A percentile compares a stretch with the other conserved stretches of the same genome.
Evolutionary conservation across 2,329 filamentous ascomycete species (phyloP).

Genomic region (Arthrobotrys megalospora): DNA sequence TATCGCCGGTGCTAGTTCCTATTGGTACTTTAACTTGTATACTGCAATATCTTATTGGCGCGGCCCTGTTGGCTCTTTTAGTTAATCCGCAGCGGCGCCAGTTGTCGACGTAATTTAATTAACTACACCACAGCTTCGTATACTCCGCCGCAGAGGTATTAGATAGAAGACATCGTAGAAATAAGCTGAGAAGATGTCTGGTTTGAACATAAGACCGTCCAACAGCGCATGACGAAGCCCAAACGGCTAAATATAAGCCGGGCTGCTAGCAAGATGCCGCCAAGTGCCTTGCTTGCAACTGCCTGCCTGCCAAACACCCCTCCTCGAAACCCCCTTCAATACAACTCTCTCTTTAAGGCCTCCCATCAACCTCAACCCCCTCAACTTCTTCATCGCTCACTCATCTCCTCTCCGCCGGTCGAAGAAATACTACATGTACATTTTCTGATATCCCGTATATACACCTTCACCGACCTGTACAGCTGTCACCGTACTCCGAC

Average conservation of each 20-base stretch:
- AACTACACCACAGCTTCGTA: neutral
- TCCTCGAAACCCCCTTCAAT: conserved; percentile 20
- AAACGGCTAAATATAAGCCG: conserved; percentile 21
- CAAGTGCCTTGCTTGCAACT: conserved; percentile 17
- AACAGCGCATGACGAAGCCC: conserved; percentile 25
- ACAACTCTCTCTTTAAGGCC: neutral
- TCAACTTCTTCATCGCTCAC: neutral
- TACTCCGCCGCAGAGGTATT: neutral
- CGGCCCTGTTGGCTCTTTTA: neutral
- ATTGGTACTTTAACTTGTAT: neutral
- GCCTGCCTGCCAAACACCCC: conserved; percentile 19
- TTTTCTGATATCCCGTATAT: neutral
- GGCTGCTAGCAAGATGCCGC: conserved; percentile 1
- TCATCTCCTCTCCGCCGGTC: conserved; percentile 6
- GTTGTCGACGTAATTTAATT: too few species aligned
- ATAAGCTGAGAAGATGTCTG: neutral
- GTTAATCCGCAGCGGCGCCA: neutral
- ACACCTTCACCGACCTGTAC: conserved; percentile 12
- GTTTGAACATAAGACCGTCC: neutral
- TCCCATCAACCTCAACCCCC: neutral
- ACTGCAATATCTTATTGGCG: neutral
- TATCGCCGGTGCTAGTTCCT: conserved; percentile 15
- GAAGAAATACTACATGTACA: neutral
- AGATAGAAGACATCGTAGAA: neutral
- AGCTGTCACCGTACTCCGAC: conserved; percentile 24